These are phyloP conservation scores for Draba incana DNA, from an alignment of 345 rosid species.

Conservation along the genomic window DNA sequence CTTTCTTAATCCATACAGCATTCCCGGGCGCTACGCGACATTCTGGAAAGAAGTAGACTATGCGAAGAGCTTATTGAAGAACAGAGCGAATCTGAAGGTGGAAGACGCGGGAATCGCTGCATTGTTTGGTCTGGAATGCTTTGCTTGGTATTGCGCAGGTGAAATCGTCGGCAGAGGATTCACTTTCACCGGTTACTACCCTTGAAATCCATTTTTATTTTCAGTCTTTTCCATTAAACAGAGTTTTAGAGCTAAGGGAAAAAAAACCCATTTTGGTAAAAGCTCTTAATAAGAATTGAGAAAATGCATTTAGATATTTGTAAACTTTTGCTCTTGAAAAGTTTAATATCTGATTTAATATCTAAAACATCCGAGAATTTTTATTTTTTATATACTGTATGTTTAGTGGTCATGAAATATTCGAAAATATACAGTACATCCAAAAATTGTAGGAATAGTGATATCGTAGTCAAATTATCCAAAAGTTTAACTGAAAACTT, in stretches of 20 bases:
- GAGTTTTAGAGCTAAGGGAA: slow-evolving; percentile 23
- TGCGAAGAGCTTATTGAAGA: slow-evolving; percentile 54
- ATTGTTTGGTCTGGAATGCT: slow-evolving; percentile 66
- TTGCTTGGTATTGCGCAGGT: slow-evolving; percentile 69
- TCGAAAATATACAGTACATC: neutral
- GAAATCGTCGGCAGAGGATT: slow-evolving; percentile 71
- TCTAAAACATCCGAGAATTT: neutral
- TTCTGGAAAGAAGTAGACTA: slow-evolving; percentile 61
- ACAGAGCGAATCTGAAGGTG: slow-evolving; percentile 54
- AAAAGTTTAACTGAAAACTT: neutral
- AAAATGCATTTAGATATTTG: slow-evolving; percentile 17
- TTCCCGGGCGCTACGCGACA: slow-evolving; percentile 52
- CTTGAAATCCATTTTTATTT: slow-evolving; percentile 33
- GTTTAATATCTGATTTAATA: neutral
- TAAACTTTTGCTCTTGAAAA: neutral
- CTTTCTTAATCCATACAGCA: slow-evolving; percentile 41
- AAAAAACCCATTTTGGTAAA: slow-evolving; percentile 23
- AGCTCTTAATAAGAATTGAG: slow-evolving; percentile 29
- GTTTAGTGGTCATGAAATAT: neutral
- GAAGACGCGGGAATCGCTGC: slow-evolving; percentile 65
- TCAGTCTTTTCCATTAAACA: slow-evolving; percentile 1
- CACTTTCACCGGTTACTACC: slow-evolving; percentile 66
- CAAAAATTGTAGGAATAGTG: neutral
- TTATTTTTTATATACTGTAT: neutral
- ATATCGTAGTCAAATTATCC: neutral